Percentiles rank a stretch among this genome's conserved stretches.
These are phyloP conservation scores for Bryum argenteum DNA, from an alignment of 225 moss, liverwort and hornwort genomes.

Conservation along the genomic window DNA sequence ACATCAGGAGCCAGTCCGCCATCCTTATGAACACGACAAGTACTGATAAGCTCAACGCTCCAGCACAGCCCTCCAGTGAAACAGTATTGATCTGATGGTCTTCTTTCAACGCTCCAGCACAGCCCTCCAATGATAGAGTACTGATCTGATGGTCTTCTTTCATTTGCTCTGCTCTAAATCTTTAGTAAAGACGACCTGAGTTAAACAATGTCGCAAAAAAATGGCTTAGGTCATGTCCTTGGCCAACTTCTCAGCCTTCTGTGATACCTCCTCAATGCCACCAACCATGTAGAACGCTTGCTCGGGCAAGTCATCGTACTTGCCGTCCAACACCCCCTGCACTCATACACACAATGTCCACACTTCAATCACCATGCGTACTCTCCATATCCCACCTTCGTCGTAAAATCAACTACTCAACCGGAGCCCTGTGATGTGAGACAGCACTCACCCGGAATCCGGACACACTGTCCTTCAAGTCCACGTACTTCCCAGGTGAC, in stretches of 20 bases:
- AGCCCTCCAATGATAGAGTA: too few species aligned
- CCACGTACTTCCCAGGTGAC: slow-evolving; percentile 93
- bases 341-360: background rate
- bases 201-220: too few species aligned
- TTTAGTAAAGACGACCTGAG: too few species aligned
- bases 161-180: too few species aligned
- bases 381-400: background rate
- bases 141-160: too few species aligned
- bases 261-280: slow-evolving; percentile 83
- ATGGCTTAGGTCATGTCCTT: slow-evolving; percentile 69
- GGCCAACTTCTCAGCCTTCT: slow-evolving; percentile 83
- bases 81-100: too few species aligned
- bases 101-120: too few species aligned
- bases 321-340: slow-evolving; percentile 81
- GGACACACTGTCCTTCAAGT: slow-evolving; percentile 83
- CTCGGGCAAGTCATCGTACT: slow-evolving; percentile 91
- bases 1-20: too few species aligned
- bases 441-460: slow-evolving; percentile 97
- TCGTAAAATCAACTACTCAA: too few species aligned
- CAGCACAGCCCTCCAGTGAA: too few species aligned
- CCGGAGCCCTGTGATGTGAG: background rate
- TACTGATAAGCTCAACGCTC: too few species aligned
- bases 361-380: background rate
- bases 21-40: too few species aligned
- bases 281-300: slow-evolving; percentile 97